These are phyloP conservation scores for Elsinoe arachidis DNA, from an alignment of 2,329 filamentous ascomycete genomes.

Conservation along the genomic window DNA sequence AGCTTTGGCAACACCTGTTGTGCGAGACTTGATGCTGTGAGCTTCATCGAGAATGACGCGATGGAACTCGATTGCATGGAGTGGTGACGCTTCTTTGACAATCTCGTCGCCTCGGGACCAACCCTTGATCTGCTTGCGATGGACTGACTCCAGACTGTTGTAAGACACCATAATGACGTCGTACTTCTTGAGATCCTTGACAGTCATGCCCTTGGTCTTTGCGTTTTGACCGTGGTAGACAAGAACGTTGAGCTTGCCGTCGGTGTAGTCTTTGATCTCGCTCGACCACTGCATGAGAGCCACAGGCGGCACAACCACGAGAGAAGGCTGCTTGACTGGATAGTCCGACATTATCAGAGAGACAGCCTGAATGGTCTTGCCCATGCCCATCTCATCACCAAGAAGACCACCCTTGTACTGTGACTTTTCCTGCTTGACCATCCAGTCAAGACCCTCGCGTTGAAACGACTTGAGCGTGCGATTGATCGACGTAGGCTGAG, in stretches of 20 bases:
- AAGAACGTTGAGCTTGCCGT: slow-evolving; percentile 81
- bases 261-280: slow-evolving; percentile 58
- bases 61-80: slow-evolving; percentile 82
- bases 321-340: slow-evolving; percentile 68
- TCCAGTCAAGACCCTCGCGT: slow-evolving; percentile 88
- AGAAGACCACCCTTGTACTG: slow-evolving; percentile 82
- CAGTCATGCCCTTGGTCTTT: slow-evolving; percentile 68
- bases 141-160: slow-evolving; percentile 80
- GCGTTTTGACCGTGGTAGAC: slow-evolving; percentile 82
- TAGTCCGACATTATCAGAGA: slow-evolving; percentile 98
- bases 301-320: slow-evolving; percentile 86
- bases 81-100: slow-evolving; percentile 65
- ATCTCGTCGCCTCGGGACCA: slow-evolving; percentile 72
- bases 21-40: slow-evolving; percentile 86
- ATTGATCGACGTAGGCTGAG: slow-evolving; percentile 68
- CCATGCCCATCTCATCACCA: slow-evolving; percentile 97
- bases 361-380: slow-evolving; percentile 96
- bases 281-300: slow-evolving; percentile 87
- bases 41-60: slow-evolving; percentile 91
- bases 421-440: slow-evolving; percentile 79
- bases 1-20: slow-evolving; percentile 85
- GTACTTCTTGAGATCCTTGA: slow-evolving; percentile 68
- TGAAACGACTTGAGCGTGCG: slow-evolving; percentile 88
- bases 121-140: slow-evolving; percentile 85
- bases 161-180: slow-evolving; percentile 98